Base-by-base conservation (phyloP, 768 basidiomycete species). In the Lactifluus pinguis region DNA sequence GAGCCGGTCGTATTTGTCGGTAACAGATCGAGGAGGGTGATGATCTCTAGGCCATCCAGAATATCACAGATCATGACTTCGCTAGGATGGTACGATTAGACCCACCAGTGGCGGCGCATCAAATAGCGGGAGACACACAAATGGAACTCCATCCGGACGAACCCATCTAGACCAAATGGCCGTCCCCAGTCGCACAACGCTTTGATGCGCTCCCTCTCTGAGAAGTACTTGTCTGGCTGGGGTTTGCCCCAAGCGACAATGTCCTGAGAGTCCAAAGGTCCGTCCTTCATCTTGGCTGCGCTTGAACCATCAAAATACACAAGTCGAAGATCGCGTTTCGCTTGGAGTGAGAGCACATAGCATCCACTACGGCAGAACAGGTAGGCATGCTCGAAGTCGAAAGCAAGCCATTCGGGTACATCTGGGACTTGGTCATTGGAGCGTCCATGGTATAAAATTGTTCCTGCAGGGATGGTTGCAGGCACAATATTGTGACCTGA, bases 191-290 rank as follows among this genome's bases (percentile, higher is more conserved):
- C 57, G 53, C 76, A 76, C 3, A 76, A 38, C 21, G 67, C 61
- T 14, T 44, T 4, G 29, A 73, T 71, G 29, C 74, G 66, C 36
- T 66, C 50, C n/a, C 14, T 5, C 9, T 77, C 74, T 1, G 65
- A 59, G 2, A 19, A 19, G 11, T 4, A 47, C 53, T 62, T 63
- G 8, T 68, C 69, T 3, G 68, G 69, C 6, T 39, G 57, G 25
- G 57, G 41, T 34, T 62, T 50, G 4, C 72, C 72, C 73, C 74
- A 75, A 0, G 63, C 39, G 21, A 76, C 19, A 3, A 76, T 45
- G 62, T 76, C 76, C 56, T 76, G 75, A 0, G 68, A 63, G 45
- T 76, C 76, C 66, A 74, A 58, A 0, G 71, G 59, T 6, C 75
- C 74, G 17, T 63, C 61, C 1, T 32, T n/a, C 63, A 74, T 63